Evolutionary conservation across 768 basidiomycete genomes (phyloP).

Genomic region (Cystofilobasidium capitatum): DNA sequence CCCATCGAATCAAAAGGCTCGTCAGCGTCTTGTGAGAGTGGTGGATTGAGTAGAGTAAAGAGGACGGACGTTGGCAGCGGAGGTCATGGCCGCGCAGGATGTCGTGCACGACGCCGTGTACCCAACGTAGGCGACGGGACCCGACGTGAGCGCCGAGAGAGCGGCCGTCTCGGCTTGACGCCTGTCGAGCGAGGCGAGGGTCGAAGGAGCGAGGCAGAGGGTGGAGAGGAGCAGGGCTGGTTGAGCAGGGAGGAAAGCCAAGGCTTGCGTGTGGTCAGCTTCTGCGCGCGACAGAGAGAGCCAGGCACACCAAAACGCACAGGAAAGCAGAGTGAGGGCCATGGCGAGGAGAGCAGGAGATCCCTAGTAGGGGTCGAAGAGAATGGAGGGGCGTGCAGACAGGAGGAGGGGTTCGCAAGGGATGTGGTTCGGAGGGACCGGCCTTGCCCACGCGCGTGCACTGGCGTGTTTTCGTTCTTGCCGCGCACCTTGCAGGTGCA

Average conservation of each 20-base stretch:
- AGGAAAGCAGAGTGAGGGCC: too few relatives aligned
- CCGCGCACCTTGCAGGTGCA: too few relatives aligned
- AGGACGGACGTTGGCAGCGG: constrained; percentile 7
- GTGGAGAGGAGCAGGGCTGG: constrained; percentile 4
- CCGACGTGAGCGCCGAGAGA: not conserved
- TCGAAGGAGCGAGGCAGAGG: not conserved
- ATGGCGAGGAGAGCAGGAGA: too few relatives aligned
- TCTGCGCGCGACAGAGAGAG: too few relatives aligned
- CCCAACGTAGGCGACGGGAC: constrained; percentile 8
- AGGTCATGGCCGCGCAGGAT: constrained; percentile 12
- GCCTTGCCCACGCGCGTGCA: too few relatives aligned
- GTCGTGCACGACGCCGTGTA: not conserved
- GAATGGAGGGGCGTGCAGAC: too few relatives aligned
- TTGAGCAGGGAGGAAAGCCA: not conserved
- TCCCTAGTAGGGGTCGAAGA: too few relatives aligned
- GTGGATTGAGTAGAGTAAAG: not conserved
- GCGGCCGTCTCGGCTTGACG: constrained; percentile 13
- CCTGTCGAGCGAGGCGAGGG: constrained; percentile 4
- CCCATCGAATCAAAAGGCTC: too few relatives aligned
- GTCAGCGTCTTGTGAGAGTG: not conserved
- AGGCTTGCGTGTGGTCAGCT: not conserved
- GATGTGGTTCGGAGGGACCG: too few relatives aligned
- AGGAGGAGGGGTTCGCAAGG: too few relatives aligned
- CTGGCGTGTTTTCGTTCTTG: too few relatives aligned
- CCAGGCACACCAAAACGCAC: too few relatives aligned